phyloP scores from a whole-genome alignment of 2,329 filamentous ascomycete genomes.

The Thielaviopsis punctulata region DNA sequence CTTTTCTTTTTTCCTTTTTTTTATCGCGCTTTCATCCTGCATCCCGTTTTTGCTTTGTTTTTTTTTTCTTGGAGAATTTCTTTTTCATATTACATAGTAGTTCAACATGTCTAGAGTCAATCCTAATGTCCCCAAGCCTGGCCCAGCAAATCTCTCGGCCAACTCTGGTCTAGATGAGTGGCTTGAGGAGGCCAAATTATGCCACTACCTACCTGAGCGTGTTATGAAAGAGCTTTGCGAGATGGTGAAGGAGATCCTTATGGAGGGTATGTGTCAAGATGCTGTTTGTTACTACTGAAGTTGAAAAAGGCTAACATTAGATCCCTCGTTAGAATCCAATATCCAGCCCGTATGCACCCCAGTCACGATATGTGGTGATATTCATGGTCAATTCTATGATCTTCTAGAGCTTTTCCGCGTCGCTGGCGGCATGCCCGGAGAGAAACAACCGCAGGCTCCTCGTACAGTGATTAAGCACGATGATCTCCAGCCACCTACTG shows the following conservation, averaged over 20 bases:
- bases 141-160: constrained; percentile 67
- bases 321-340: constrained; percentile 60
- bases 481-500: constrained; percentile 78
- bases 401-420: constrained; percentile 92
- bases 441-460: constrained; percentile 39
- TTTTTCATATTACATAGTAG: neutral
- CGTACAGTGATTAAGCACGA: constrained; percentile 71
- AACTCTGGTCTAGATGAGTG: constrained; percentile 87
- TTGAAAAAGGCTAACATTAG: neutral
- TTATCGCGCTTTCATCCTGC: neutral
- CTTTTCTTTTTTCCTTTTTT: neutral
- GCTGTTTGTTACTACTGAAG: neutral
- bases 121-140: constrained; percentile 60
- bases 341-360: constrained; percentile 96
- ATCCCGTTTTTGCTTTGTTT: neutral
- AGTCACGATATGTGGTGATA: constrained; percentile 93
- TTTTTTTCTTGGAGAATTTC: neutral
- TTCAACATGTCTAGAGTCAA: constrained; percentile 5
- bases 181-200: constrained; percentile 91
- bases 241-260: constrained; percentile 95
- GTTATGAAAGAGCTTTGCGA: constrained; percentile 99
- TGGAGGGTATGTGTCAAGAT: constrained; percentile 85
- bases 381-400: constrained; percentile 98
- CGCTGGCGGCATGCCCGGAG: constrained; percentile 88
- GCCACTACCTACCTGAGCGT: constrained; percentile 85